Conservation (phyloP, 768 basidiomycete species). For the Suillus subluteus region DNA sequence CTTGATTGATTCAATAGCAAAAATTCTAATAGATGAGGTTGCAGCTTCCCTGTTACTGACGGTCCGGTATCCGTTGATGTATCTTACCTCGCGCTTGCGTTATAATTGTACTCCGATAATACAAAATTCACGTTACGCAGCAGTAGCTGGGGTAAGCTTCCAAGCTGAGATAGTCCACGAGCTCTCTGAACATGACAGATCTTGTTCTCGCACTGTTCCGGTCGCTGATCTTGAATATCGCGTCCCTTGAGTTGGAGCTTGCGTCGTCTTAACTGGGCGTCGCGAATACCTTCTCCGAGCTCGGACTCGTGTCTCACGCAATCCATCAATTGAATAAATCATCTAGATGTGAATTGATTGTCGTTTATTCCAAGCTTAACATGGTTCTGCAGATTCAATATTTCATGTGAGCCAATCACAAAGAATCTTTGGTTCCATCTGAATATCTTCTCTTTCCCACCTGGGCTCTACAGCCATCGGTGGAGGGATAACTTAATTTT, state of each 20-base stretch:
- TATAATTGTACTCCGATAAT: neutral
- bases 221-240: slow-evolving; percentile 2
- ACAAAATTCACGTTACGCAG: neutral
- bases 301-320: neutral
- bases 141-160: slow-evolving; percentile 4
- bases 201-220: slow-evolving; percentile 3
- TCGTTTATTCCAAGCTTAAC: neutral
- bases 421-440: neutral
- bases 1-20: neutral
- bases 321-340: slow-evolving; percentile 3
- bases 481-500: neutral
- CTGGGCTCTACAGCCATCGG: neutral
- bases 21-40: neutral
- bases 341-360: slow-evolving; percentile 1
- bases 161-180: slow-evolving; percentile 1
- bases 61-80: neutral
- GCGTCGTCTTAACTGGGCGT: neutral
- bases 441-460: neutral
- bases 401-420: slow-evolving; percentile 7
- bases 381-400: neutral
- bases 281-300: neutral
- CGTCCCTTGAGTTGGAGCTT: neutral
- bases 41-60: neutral
- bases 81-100: neutral
- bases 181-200: slow-evolving; percentile 6